A percentile compares a stretch with the other conserved stretches of the same genome.
These are phyloP conservation scores for Mucor lusitanicus DNA, from an alignment of 371 early-diverging fungal genomes.

Conservation along the genomic window DNA sequence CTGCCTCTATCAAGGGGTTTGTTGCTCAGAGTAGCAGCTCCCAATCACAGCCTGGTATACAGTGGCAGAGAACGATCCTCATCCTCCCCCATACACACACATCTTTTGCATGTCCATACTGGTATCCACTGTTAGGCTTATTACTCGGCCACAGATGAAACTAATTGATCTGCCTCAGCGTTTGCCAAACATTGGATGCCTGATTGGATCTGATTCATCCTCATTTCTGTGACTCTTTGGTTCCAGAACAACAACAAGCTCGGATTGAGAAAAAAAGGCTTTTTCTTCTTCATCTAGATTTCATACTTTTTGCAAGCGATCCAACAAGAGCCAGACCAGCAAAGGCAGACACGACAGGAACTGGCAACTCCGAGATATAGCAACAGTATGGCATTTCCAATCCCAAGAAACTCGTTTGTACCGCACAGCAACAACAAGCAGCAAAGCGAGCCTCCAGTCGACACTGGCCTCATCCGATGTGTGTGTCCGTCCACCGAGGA, in stretches of 20 bases:
- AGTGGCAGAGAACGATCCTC: no score
- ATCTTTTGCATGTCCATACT: no score
- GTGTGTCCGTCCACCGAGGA: constrained; percentile 93
- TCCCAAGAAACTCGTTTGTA: not conserved
- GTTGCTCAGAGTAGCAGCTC: no score
- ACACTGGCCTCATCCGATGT: constrained; percentile 85
- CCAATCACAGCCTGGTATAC: no score
- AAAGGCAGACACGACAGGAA: not conserved
- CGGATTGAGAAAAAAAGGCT: not conserved
- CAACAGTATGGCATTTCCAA: not conserved
- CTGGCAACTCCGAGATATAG: not conserved
- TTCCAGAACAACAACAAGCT: not conserved
- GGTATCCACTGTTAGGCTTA: no score
- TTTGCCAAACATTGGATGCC: not conserved
- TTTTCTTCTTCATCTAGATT: not conserved
- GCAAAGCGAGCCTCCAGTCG: not conserved
- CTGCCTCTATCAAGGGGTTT: no score
- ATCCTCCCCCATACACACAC: no score
- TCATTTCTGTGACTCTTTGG: not conserved
- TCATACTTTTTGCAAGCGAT: not conserved
- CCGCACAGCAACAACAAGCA: not conserved
- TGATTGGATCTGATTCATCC: not conserved
- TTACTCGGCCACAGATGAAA: not conserved
- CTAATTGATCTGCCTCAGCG: no score
- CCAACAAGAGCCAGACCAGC: not conserved